Percentiles rank a stretch among this genome's conserved stretches.
phyloP scores from a whole-genome alignment of 257 asterid genomes.

The Primulina huaijiensis region DNA sequence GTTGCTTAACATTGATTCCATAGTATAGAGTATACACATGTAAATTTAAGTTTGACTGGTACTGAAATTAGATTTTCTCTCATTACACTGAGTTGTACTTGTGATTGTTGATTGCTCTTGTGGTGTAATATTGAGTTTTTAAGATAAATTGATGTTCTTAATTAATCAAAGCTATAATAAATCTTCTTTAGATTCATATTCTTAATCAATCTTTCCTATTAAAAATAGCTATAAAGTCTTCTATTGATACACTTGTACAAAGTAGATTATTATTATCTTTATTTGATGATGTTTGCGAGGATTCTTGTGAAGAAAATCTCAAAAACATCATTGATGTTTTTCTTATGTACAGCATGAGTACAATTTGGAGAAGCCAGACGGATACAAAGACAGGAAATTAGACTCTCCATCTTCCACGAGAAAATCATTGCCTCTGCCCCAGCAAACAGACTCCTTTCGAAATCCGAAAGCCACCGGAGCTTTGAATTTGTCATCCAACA shows the following conservation, averaged over 20 bases:
- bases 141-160: neutral
- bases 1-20: constrained; percentile 8
- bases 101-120: neutral
- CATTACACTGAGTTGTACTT: neutral
- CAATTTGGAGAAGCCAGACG: constrained; percentile 38
- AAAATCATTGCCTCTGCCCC: constrained; percentile 32
- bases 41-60: neutral
- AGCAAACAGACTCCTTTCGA: constrained; percentile 34
- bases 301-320: neutral
- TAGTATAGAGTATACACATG: neutral
- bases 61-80: constrained; percentile 6
- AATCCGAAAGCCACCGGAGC: constrained; percentile 30
- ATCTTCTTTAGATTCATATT: neutral
- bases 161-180: too few relatives aligned
- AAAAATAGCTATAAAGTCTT: too few relatives aligned
- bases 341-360: constrained; percentile 36
- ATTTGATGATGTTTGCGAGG: neutral
- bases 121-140: neutral
- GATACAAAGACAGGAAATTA: constrained; percentile 42
- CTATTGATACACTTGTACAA: neutral
- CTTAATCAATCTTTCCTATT: neutral
- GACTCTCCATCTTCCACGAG: constrained; percentile 29
- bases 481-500: neutral
- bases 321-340: too few relatives aligned
- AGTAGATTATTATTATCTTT: neutral